Conservation (phyloP, 306 rosid genomes). For the Aeschynomene evenia region DNA sequence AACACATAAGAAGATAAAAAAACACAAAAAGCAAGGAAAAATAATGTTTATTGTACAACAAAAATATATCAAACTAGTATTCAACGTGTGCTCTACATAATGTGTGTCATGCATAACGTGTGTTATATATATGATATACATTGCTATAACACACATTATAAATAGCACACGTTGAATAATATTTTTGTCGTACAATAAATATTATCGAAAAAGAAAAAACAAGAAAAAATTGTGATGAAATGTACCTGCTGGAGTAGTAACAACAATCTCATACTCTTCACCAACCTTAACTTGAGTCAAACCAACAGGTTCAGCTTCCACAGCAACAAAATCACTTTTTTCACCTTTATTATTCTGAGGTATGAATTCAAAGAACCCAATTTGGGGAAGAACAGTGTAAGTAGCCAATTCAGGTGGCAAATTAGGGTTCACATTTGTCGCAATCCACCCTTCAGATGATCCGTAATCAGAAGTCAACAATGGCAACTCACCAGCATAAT, state of each 20-base stretch:
- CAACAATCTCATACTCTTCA: conserved; percentile 64
- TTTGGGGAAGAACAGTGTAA: conserved; percentile 78
- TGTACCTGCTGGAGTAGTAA: conserved; percentile 81
- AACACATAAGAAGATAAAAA: no score
- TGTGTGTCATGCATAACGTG: no score
- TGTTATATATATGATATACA: no score
- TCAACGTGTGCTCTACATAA: no score
- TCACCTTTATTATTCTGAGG: conserved; percentile 42
- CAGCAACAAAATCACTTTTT: no score
- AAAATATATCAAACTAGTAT: no score
- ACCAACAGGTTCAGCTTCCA: conserved; percentile 54
- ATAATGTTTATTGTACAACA: no score
- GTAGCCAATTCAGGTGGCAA: conserved; percentile 67
- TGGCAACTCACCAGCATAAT: conserved; percentile 75
- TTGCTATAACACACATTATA: no score
- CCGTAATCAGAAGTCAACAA: conserved; percentile 89
- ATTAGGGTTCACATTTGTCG: conserved; percentile 69
- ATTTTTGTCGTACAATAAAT: no score
- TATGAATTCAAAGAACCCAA: conserved; percentile 88
- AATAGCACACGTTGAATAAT: no score
- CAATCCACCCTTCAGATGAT: conserved; percentile 95
- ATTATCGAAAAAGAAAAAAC: no score
- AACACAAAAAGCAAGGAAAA: no score
- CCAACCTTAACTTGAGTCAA: conserved; percentile 71
- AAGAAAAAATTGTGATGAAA: background rate